Percentiles rank a stretch among this genome's conserved stretches.
Evolutionary conservation across 2,329 filamentous ascomycete species (phyloP).

Genomic region (Alternaria atra): DNA sequence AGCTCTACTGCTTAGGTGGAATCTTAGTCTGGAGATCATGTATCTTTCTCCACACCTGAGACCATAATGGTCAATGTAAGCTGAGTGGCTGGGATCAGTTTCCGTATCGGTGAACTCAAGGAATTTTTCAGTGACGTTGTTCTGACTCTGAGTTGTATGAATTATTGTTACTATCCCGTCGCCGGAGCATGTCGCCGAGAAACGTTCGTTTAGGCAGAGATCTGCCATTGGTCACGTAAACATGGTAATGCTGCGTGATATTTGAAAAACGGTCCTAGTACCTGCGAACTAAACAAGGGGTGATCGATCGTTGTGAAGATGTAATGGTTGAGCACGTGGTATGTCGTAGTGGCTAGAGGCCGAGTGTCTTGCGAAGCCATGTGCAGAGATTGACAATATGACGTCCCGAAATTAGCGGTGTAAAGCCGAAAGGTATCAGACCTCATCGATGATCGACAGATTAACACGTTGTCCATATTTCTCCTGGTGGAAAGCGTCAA

Average conservation of each 20-base stretch:
- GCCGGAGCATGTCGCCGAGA: background rate
- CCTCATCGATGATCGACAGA: background rate
- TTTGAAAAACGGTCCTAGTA: background rate
- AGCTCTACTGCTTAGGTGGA: background rate
- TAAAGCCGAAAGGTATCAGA: background rate
- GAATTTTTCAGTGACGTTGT: background rate
- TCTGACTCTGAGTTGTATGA: background rate
- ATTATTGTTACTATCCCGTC: background rate
- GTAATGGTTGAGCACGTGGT: background rate
- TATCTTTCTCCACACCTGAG: background rate
- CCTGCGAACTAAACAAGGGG: background rate
- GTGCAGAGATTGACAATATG: background rate
- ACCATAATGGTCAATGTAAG: background rate
- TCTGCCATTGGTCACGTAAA: background rate
- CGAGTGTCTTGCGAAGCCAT: background rate
- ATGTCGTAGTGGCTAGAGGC: background rate
- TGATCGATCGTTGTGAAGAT: background rate
- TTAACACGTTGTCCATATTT: background rate
- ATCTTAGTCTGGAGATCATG: background rate
- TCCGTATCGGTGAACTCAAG: background rate
- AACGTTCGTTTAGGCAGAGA: too few species aligned
- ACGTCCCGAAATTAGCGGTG: background rate
- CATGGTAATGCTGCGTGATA: background rate
- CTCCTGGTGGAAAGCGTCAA: background rate
- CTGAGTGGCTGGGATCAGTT: background rate